These are phyloP conservation scores for Thymus mandschuricus DNA, from an alignment of 257 asterid species.

Conservation along the genomic window DNA sequence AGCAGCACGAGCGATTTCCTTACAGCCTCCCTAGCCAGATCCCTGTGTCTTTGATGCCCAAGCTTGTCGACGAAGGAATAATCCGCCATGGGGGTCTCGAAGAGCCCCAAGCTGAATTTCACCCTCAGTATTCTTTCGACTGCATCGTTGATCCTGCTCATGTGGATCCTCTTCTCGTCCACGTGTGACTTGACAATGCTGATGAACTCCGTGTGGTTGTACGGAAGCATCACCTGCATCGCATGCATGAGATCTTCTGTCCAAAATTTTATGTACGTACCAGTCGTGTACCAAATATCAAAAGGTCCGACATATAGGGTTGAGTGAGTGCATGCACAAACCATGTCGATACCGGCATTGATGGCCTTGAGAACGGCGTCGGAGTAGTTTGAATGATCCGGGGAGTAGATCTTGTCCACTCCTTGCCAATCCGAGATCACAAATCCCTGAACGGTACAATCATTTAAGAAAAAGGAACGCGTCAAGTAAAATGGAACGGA, in stretches of 20 bases:
- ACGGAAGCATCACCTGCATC: neutral
- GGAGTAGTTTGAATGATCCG: neutral
- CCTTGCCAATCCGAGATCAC: slow-evolving; percentile 2
- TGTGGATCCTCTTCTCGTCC: neutral
- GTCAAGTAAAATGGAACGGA: no score
- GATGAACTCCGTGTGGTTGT: neutral
- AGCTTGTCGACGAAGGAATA: neutral
- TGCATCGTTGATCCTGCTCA: neutral
- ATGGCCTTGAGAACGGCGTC: neutral
- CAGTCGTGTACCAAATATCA: no score
- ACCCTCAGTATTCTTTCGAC: neutral
- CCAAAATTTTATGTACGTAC: no score
- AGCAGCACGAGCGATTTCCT: neutral
- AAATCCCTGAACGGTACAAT: neutral
- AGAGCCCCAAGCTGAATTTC: neutral
- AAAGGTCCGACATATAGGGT: no score
- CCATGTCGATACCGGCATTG: neutral
- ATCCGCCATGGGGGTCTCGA: neutral
- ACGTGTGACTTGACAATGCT: neutral
- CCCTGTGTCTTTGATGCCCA: neutral
- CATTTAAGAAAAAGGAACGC: no score
- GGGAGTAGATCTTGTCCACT: neutral
- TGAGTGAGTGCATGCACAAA: neutral
- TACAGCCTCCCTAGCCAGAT: neutral
- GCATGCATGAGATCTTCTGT: no score